Conservation (phyloP, 2,329 filamentous ascomycete genomes). For the Piedraia hortae region DNA sequence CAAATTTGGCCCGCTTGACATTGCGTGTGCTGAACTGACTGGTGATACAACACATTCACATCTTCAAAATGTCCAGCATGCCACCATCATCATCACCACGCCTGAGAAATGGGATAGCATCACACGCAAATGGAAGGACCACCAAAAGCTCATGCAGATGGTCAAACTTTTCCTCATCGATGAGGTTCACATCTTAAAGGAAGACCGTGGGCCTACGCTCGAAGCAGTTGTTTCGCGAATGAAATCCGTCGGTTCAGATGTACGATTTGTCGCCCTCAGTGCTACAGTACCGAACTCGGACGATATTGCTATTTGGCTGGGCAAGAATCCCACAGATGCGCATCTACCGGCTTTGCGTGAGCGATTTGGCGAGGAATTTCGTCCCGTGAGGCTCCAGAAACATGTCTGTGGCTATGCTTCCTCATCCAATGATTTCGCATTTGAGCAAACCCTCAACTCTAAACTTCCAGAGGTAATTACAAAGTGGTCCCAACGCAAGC, state of each 20-base stretch:
- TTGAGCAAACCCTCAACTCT: slow-evolving; percentile 40
- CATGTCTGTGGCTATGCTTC: slow-evolving; percentile 45
- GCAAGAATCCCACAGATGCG: slow-evolving; percentile 31
- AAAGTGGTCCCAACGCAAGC: slow-evolving; percentile 41
- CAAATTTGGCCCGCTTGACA: slow-evolving; percentile 40
- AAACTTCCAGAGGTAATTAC: slow-evolving; percentile 38
- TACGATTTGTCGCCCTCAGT: slow-evolving; percentile 57
- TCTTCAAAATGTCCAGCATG: slow-evolving; percentile 39
- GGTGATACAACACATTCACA: slow-evolving; percentile 48
- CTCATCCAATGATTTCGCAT: slow-evolving; percentile 42
- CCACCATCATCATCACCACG: slow-evolving; percentile 62
- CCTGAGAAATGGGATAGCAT: slow-evolving; percentile 84
- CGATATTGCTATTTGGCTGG: slow-evolving; percentile 59
- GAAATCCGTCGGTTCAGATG: slow-evolving; percentile 49
- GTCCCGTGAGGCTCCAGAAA: slow-evolving; percentile 51
- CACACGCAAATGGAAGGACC: slow-evolving; percentile 65
- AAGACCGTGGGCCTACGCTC: slow-evolving; percentile 48
- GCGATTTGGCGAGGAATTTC: slow-evolving; percentile 51
- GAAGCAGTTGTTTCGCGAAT: slow-evolving; percentile 69
- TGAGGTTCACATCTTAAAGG: slow-evolving; percentile 67
- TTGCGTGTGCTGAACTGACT: slow-evolving; percentile 51
- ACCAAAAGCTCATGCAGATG: slow-evolving; percentile 43
- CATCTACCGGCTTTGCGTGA: slow-evolving; percentile 37
- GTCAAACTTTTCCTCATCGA: slow-evolving; percentile 64
- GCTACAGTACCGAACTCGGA: slow-evolving; percentile 61